A percentile compares a stretch with the other conserved stretches of the same genome.
phyloP scores from a whole-genome alignment of 805 yeast genomes.

The Sporopachydermia quercuum region DNA sequence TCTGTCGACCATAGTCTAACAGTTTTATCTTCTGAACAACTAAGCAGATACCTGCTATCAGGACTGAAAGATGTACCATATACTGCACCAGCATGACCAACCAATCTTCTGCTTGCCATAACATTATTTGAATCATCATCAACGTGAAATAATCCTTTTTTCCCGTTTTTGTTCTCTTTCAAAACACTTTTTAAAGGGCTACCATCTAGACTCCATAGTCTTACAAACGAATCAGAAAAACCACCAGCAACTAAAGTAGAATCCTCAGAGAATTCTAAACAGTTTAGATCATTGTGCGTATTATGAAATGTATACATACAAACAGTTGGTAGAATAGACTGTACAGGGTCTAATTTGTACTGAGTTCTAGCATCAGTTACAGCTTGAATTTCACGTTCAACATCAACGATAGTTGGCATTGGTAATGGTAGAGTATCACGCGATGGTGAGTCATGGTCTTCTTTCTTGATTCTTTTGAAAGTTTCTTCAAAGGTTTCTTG shows the following conservation, averaged over 20 bases:
- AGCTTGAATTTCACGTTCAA: slow-evolving; percentile 60
- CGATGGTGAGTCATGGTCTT: slow-evolving; percentile 45
- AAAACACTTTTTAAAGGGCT: slow-evolving; percentile 55
- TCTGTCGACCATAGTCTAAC: slow-evolving; percentile 90
- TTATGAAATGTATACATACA: slow-evolving; percentile 98
- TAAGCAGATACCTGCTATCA: slow-evolving; percentile 65
- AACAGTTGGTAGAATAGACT: slow-evolving; percentile 80
- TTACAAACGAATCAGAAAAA: slow-evolving; percentile 80
- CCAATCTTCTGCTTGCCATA: slow-evolving; percentile 30
- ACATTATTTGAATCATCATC: slow-evolving; percentile 15
- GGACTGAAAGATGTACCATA: slow-evolving; percentile 86
- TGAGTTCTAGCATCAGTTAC: slow-evolving; percentile 74
- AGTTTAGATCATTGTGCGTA: slow-evolving; percentile 78
- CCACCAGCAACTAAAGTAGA: slow-evolving; percentile 85
- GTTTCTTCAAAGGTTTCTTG: slow-evolving; percentile 44
- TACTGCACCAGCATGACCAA: slow-evolving; percentile 93
- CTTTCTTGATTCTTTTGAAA: slow-evolving; percentile 41
- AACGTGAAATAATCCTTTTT: slow-evolving; percentile 17
- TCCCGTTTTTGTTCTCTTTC: slow-evolving; percentile 31
- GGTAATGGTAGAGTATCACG: slow-evolving; percentile 77
- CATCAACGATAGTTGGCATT: slow-evolving; percentile 60
- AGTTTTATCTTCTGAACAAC: slow-evolving; percentile 84
- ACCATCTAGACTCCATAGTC: slow-evolving; percentile 89
- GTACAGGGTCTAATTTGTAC: slow-evolving; percentile 46
- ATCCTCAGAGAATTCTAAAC: slow-evolving; percentile 76